phyloP scores from a whole-genome alignment of 78 protist species.

The Speleostelium caveatum region DNA sequence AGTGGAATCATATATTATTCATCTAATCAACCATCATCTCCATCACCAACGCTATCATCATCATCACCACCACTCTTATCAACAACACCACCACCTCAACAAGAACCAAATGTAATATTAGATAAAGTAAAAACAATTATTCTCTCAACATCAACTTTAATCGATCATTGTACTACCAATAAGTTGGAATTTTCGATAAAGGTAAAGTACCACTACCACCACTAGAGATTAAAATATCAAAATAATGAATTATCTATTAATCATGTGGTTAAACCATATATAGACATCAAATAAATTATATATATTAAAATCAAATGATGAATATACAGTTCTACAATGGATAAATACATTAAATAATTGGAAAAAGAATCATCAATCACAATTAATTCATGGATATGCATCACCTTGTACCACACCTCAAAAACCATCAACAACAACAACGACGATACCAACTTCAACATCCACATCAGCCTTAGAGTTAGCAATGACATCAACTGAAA shows the following conservation, averaged over 20 bases:
- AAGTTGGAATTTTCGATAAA: conserved; percentile 43
- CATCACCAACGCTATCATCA: conserved; percentile 3
- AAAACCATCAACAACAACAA: background rate
- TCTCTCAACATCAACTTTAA: background rate
- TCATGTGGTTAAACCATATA: background rate
- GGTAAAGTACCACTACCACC: background rate
- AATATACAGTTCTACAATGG: conserved; percentile 52
- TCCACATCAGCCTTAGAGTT: background rate
- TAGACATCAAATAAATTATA: background rate
- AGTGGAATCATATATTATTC: conserved; percentile 36
- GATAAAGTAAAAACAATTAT: conserved; percentile 12
- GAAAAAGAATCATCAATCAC: conserved; percentile 21
- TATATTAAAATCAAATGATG: conserved; percentile 46
- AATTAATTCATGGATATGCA: background rate
- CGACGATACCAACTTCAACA: background rate
- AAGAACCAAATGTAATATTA: background rate
- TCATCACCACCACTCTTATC: conserved; percentile 11
- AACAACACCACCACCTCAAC: conserved; percentile 8
- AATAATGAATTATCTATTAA: background rate
- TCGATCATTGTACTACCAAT: conserved; percentile 48
- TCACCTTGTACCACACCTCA: background rate
- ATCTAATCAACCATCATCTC: background rate
- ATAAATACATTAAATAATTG: conserved; percentile 36
- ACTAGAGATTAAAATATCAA: too few species aligned
- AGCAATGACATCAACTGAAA: background rate